Percentiles rank a stretch among this genome's conserved stretches.
phyloP scores from a whole-genome alignment of 305 asterid species.

The Rubia occidens region DNA sequence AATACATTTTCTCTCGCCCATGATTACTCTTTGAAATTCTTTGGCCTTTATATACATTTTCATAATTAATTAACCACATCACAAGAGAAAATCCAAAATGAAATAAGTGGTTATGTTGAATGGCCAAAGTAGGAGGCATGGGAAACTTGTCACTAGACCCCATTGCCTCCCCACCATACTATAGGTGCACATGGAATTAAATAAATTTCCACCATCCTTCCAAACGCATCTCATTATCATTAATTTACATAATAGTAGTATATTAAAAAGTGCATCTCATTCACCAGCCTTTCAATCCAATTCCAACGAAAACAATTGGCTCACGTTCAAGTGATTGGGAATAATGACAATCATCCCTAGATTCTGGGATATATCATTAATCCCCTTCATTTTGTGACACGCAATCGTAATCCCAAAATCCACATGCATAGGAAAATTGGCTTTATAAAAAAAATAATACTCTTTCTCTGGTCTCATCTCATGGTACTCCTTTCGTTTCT shows the following conservation, averaged over 20 bases:
- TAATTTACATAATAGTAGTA: no score
- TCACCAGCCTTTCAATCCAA: conserved; percentile 8
- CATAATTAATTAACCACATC: neutral
- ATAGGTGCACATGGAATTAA: conserved; percentile 16
- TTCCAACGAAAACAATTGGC: conserved; percentile 3
- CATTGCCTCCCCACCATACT: conserved; percentile 17
- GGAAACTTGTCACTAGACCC: conserved; percentile 15
- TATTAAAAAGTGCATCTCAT: neutral
- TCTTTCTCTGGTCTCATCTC: neutral
- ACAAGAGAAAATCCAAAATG: neutral
- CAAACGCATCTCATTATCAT: neutral
- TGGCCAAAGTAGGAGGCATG: neutral
- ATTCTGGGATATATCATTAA: neutral
- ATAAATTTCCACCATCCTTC: conserved; percentile 16
- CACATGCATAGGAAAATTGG: neutral
- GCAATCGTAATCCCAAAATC: neutral
- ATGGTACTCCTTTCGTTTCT: no score
- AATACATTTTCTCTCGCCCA: no score
- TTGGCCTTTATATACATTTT: neutral
- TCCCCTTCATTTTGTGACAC: neutral
- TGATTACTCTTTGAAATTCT: no score
- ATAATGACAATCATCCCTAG: neutral
- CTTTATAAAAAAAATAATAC: neutral
- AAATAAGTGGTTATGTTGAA: neutral
- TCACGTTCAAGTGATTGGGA: neutral